A percentile compares a stretch with the other conserved stretches of the same genome.
phyloP scores from a whole-genome alignment of 129 eudicot genomes.

The Escallonia rubra region DNA sequence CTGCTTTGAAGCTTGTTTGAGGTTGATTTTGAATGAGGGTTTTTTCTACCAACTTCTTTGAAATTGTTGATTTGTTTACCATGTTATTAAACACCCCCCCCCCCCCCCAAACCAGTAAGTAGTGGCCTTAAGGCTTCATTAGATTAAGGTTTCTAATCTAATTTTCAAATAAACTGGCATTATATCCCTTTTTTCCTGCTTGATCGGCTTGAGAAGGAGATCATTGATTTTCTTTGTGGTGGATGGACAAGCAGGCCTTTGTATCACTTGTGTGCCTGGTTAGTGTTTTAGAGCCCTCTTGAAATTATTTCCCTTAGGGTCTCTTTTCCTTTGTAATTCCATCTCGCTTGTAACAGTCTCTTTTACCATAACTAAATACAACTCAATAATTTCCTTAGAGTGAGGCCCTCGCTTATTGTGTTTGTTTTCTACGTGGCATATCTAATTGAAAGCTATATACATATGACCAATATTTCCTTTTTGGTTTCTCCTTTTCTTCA shows the following conservation, averaged over 20 bases:
- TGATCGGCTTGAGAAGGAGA: conserved; percentile 6
- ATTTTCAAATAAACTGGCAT: neutral
- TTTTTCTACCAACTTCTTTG: conserved; percentile 36
- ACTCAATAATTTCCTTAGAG: conserved; percentile 11
- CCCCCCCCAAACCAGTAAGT: conserved; percentile 7
- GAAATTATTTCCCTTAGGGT: neutral
- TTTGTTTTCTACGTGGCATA: neutral
- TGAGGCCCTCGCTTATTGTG: neutral
- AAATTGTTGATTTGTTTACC: conserved; percentile 42
- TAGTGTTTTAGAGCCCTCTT: conserved; percentile 37
- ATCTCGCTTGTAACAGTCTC: conserved; percentile 17
- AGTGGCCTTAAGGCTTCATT: conserved; percentile 27
- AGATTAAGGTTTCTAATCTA: conserved; percentile 10
- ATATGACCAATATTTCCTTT: too few species aligned
- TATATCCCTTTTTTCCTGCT: conserved; percentile 13
- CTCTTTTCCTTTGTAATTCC: conserved; percentile 26
- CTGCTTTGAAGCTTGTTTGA: conserved; percentile 31
- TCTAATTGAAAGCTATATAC: neutral
- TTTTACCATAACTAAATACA: conserved; percentile 20
- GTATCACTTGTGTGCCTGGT: conserved; percentile 32
- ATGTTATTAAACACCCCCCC: conserved; percentile 45
- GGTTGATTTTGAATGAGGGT: conserved; percentile 72
- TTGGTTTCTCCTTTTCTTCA: too few species aligned
- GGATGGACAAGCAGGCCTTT: conserved; percentile 31
- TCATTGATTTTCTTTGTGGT: conserved; percentile 13